These are phyloP conservation scores for Neofusicoccum cordaticola DNA, from an alignment of 2,329 filamentous ascomycete genomes.

Conservation along the genomic window DNA sequence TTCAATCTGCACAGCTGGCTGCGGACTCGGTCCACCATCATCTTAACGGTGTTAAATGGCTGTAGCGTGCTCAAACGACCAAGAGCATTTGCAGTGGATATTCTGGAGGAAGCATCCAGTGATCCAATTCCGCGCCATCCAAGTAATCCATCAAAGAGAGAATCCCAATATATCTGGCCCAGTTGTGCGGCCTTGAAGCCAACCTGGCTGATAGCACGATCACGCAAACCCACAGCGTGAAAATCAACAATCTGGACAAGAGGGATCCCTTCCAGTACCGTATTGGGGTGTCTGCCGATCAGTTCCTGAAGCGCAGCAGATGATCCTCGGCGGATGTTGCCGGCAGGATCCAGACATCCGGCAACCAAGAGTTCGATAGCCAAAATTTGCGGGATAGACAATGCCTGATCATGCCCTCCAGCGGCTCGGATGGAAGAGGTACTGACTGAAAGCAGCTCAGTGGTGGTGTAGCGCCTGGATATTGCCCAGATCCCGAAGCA, in stretches of 20 bases:
- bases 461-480: slow-evolving; percentile 78
- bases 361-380: slow-evolving; percentile 78
- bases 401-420: slow-evolving; percentile 33
- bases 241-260: slow-evolving; percentile 92
- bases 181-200: slow-evolving; percentile 67
- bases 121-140: slow-evolving; percentile 89
- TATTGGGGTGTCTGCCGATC: slow-evolving; percentile 87
- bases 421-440: slow-evolving; percentile 42
- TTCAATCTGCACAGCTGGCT: slow-evolving; percentile 48
- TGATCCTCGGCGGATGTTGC: slow-evolving; percentile 88
- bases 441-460: slow-evolving; percentile 67
- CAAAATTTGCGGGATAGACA: slow-evolving; percentile 66
- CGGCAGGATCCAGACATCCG: slow-evolving; percentile 82
- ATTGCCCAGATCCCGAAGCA: slow-evolving; percentile 96
- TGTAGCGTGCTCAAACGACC: slow-evolving; percentile 53
- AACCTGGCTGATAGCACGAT: slow-evolving; percentile 76
- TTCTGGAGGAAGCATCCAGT: slow-evolving; percentile 68
- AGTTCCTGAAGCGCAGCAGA: slow-evolving; percentile 94
- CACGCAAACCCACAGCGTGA: slow-evolving; percentile 83
- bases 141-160: slow-evolving; percentile 67
- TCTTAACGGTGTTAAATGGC: slow-evolving; percentile 33
- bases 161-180: slow-evolving; percentile 61
- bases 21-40: slow-evolving; percentile 43
- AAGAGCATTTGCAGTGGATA: slow-evolving; percentile 68
- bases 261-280: slow-evolving; percentile 73